Evolutionary conservation across 2,329 filamentous ascomycete species (phyloP).

Genomic region (Ophiostoma triangulosporum): DNA sequence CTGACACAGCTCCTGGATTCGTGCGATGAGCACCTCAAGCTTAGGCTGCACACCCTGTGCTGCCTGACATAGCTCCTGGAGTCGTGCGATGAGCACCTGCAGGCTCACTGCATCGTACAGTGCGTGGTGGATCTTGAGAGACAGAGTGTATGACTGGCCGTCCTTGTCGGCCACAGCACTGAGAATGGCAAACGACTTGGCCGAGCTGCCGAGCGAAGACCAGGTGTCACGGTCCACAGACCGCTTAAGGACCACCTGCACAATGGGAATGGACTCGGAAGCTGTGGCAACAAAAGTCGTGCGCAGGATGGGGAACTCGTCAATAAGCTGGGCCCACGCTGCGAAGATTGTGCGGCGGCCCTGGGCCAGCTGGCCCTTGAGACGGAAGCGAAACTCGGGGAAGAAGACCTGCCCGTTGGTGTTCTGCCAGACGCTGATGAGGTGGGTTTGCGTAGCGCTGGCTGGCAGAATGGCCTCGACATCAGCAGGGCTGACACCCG

Average conservation of each 20-base stretch:
- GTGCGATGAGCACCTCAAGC: slow-evolving; percentile 43
- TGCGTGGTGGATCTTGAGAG: slow-evolving; percentile 65
- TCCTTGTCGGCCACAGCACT: background rate
- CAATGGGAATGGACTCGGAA: slow-evolving; percentile 33
- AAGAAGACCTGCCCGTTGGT: slow-evolving; percentile 57
- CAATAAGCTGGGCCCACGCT: slow-evolving; percentile 50
- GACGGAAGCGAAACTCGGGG: slow-evolving; percentile 51
- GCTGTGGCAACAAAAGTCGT: slow-evolving; percentile 28
- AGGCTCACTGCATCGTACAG: slow-evolving; percentile 81
- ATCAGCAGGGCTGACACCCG: slow-evolving; percentile 28
- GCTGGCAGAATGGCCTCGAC: slow-evolving; percentile 52
- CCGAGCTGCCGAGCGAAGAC: background rate
- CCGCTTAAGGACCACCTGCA: slow-evolving; percentile 47
- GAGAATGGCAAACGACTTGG: slow-evolving; percentile 2
- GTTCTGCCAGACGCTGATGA: slow-evolving; percentile 64
- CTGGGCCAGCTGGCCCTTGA: slow-evolving; percentile 19
- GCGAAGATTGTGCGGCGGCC: slow-evolving; percentile 26
- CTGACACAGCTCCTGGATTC: slow-evolving; percentile 19
- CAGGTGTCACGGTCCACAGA: background rate
- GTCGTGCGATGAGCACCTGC: slow-evolving; percentile 41
- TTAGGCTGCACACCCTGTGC: too few relatives aligned
- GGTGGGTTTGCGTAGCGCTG: slow-evolving; percentile 66
- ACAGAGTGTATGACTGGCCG: slow-evolving; percentile 18
- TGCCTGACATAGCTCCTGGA: slow-evolving; percentile 17
- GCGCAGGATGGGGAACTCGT: slow-evolving; percentile 49